These are phyloP conservation scores for Solanum hybrid DNA, from an alignment of 305 asterid species.

Conservation along the genomic window DNA sequence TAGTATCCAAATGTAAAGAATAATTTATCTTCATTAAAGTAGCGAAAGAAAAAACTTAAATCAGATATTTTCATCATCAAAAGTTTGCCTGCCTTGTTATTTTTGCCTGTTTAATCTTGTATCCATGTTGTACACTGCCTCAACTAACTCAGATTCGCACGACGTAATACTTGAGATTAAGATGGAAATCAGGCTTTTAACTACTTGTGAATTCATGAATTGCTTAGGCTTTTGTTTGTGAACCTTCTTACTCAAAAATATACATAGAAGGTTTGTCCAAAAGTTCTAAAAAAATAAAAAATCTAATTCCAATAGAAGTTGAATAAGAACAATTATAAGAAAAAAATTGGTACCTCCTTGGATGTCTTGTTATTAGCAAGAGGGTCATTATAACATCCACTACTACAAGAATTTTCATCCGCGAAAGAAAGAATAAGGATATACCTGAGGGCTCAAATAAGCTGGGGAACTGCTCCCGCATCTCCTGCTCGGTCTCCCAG, in stretches of 20 bases:
- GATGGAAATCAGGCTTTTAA: background rate
- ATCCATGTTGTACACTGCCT: background rate
- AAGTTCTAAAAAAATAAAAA: background rate
- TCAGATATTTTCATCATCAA: background rate
- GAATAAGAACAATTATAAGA: background rate
- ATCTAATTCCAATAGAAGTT: background rate
- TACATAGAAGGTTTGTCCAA: background rate
- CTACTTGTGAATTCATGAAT: background rate
- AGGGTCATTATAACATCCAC: no score
- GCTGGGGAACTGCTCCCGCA: no score
- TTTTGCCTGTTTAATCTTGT: background rate
- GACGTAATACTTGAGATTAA: background rate
- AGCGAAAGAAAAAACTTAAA: background rate
- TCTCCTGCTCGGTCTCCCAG: no score
- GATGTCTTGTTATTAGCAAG: slow-evolving; percentile 23
- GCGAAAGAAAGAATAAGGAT: no score
- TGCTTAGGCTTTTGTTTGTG: background rate
- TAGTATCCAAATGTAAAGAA: background rate
- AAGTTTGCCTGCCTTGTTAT: background rate
- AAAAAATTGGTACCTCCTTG: slow-evolving; percentile 6
- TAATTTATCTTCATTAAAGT: background rate
- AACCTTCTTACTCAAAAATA: background rate
- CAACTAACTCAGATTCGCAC: slow-evolving; percentile 8
- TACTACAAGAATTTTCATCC: no score
- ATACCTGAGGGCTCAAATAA: no score